These are phyloP conservation scores for Mycena rosella DNA, from an alignment of 768 basidiomycete genomes.

Conservation along the genomic window DNA sequence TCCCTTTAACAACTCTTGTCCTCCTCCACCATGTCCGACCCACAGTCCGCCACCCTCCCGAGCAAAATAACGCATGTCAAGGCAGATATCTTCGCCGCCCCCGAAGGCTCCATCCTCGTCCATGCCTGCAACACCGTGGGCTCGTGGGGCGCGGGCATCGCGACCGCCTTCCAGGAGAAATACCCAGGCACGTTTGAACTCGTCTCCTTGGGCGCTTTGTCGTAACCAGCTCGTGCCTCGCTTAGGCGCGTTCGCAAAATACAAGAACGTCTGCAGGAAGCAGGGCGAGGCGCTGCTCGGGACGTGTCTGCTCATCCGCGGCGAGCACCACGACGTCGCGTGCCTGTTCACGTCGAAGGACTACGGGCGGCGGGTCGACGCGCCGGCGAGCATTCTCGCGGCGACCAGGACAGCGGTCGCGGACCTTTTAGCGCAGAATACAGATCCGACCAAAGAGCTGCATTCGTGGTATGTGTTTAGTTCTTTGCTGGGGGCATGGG, in stretches of 20 bases:
- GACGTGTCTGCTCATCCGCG: slow-evolving; percentile 54
- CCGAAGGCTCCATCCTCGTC: slow-evolving; percentile 51
- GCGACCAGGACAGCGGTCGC: slow-evolving; percentile 50
- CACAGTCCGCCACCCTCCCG: background rate
- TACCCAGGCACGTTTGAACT: slow-evolving; percentile 54
- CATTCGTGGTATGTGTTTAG: slow-evolving; percentile 54
- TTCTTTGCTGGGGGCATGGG: background rate
- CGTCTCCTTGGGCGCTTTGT: too few relatives aligned
- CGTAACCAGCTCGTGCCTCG: too few relatives aligned
- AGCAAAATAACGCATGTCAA: slow-evolving; percentile 45
- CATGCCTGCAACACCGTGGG: slow-evolving; percentile 59
- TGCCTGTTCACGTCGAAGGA: slow-evolving; percentile 58
- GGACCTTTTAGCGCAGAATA: slow-evolving; percentile 52
- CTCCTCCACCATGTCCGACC: slow-evolving; percentile 10
- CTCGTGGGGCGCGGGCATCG: slow-evolving; percentile 56
- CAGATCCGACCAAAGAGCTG: slow-evolving; percentile 42
- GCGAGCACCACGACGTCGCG: slow-evolving; percentile 51
- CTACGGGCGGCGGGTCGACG: slow-evolving; percentile 54
- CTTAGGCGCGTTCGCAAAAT: slow-evolving; percentile 50
- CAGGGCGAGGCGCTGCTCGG: slow-evolving; percentile 48
- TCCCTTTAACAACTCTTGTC: background rate
- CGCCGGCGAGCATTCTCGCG: slow-evolving; percentile 50
- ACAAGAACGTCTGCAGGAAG: slow-evolving; percentile 47
- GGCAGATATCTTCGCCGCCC: slow-evolving; percentile 54
- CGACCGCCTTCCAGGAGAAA: slow-evolving; percentile 48